These are phyloP conservation scores for Thraustochytrium sp. DNA, from an alignment of 352 stramenopile species.

Conservation along the genomic window DNA sequence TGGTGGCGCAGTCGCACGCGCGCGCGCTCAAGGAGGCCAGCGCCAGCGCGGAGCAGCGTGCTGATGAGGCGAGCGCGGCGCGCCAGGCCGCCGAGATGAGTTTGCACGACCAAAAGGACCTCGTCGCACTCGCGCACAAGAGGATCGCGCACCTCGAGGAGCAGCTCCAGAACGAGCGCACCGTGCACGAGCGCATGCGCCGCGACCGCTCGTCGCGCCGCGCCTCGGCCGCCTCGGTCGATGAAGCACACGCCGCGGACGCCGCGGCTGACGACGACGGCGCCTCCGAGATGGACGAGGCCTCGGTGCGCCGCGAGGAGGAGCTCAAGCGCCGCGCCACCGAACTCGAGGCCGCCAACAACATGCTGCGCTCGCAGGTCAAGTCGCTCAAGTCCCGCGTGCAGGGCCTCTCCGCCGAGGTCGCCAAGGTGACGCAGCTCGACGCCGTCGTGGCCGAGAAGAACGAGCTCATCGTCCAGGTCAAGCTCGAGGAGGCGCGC, in stretches of 20 bases:
- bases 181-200: constrained; percentile 4
- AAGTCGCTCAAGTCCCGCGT: constrained; percentile 13
- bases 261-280: not conserved
- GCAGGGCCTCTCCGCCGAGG: constrained; percentile 9
- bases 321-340: not conserved
- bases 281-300: not conserved
- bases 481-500: constrained; percentile 11
- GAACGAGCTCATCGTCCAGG: constrained; percentile 33
- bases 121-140: not conserved
- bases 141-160: not conserved
- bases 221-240: not conserved
- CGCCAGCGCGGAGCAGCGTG: not conserved
- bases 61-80: not conserved
- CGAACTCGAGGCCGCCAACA: constrained; percentile 3
- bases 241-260: too few species aligned
- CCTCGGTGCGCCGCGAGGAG: not conserved
- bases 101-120: constrained; percentile 2
- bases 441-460: constrained; percentile 20
- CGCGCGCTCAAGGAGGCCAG: constrained; percentile 27
- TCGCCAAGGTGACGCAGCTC: constrained; percentile 13
- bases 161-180: not conserved
- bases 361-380: constrained; percentile 5
- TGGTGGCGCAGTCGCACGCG: not conserved
- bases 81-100: not conserved
- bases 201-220: not conserved